phyloP scores from a whole-genome alignment of 306 rosid genomes.

The Cucumis melo region DNA sequence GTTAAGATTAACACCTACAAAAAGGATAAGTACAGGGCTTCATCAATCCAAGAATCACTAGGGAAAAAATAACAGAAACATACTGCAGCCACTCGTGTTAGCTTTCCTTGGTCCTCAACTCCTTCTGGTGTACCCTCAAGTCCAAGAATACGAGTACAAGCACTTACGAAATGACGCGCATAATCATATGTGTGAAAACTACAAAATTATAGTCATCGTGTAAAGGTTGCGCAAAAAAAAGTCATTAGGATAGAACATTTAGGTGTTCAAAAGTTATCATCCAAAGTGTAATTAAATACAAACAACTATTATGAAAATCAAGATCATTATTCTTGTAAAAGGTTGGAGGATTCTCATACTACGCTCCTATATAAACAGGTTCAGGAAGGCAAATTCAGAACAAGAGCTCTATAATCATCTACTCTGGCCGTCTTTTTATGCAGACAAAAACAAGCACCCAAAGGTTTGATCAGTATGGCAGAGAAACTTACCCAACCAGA shows the following conservation, averaged over 20 bases:
- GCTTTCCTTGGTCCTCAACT: constrained; percentile 81
- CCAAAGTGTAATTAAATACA: not conserved
- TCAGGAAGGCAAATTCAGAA: not conserved
- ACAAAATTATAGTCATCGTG: constrained; percentile 9
- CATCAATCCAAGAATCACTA: not conserved
- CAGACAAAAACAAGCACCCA: not conserved
- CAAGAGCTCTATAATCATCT: not conserved
- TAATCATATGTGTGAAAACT: constrained; percentile 90
- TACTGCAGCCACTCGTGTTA: constrained; percentile 88
- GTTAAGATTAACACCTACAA: not conserved
- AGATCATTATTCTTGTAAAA: not conserved
- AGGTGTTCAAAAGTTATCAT: not conserved
- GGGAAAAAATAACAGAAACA: constrained; percentile 10
- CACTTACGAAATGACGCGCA: constrained; percentile 86
- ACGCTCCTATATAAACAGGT: not conserved
- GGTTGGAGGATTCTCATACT: not conserved
- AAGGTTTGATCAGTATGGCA: not conserved
- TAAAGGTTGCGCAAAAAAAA: not conserved
- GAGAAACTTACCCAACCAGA: constrained; percentile 60
- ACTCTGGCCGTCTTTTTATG: not conserved
- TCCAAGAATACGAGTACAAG: constrained; percentile 81
- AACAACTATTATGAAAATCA: not conserved
- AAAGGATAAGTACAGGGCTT: not conserved
- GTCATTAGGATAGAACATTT: not conserved
- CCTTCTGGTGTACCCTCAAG: constrained; percentile 91